phyloP scores from a whole-genome alignment of 371 early-diverging fungal species.

The Circinella minor region DNA sequence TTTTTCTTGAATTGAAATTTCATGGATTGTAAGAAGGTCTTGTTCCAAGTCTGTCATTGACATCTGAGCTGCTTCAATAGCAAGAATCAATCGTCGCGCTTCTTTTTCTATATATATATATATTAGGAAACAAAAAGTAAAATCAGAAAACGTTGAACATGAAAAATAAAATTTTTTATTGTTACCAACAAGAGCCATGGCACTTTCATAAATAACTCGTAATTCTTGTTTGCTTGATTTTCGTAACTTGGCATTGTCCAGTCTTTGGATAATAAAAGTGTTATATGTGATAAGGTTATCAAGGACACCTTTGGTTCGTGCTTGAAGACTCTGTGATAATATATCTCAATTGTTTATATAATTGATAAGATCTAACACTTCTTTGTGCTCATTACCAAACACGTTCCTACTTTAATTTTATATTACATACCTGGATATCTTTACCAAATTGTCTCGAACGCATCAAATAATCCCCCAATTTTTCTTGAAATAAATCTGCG shows the following conservation, averaged over 20 bases:
- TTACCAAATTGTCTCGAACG: slow-evolving; percentile 41
- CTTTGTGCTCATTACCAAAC: too few species aligned
- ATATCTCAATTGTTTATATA: too few species aligned
- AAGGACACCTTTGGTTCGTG: slow-evolving; percentile 32
- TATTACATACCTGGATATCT: slow-evolving; percentile 31
- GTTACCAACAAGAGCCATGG: slow-evolving; percentile 45
- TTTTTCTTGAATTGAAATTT: slow-evolving; percentile 46
- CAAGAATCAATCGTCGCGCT: slow-evolving; percentile 36
- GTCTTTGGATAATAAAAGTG: slow-evolving; percentile 41
- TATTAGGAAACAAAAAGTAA: not conserved
- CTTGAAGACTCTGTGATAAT: slow-evolving; percentile 23
- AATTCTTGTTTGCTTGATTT: slow-evolving; percentile 42
- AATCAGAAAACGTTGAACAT: not conserved
- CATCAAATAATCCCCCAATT: slow-evolving; percentile 42
- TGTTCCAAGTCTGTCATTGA: slow-evolving; percentile 43
- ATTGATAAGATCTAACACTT: not conserved
- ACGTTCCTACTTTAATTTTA: not conserved
- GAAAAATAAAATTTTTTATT: not conserved
- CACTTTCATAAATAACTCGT: slow-evolving; percentile 38
- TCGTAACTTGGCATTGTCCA: slow-evolving; percentile 36
- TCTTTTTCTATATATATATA: slow-evolving; percentile 32
- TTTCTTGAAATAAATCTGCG: slow-evolving; percentile 34
- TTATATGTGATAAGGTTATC: slow-evolving; percentile 57
- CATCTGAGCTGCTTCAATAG: slow-evolving; percentile 36
- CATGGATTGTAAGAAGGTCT: slow-evolving; percentile 45